Percentiles rank a stretch among this genome's conserved stretches.
phyloP scores from a whole-genome alignment of 2,329 filamentous ascomycete genomes.

The Apiospora phragmitis region DNA sequence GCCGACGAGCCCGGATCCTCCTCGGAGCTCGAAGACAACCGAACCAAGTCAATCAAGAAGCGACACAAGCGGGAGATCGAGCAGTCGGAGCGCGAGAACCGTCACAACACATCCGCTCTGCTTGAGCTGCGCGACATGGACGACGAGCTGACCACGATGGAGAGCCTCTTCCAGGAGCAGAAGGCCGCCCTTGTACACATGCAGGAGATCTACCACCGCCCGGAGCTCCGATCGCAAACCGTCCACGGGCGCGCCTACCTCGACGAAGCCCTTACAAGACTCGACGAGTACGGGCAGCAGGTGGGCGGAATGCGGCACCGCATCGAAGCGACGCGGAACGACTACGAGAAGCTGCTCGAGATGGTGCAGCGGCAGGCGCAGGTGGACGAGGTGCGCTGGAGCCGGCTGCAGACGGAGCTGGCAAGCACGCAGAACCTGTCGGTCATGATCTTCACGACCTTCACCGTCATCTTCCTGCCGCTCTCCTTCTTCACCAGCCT shows the following conservation, averaged over 20 bases:
- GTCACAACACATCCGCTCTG: slow-evolving; percentile 62
- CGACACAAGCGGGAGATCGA: slow-evolving; percentile 41
- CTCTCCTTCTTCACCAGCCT: slow-evolving; percentile 65
- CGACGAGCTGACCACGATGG: slow-evolving; percentile 60
- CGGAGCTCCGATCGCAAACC: slow-evolving; percentile 41
- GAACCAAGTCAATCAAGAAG: slow-evolving; percentile 43
- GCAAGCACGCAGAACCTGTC: slow-evolving; percentile 62
- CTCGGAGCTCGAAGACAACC: slow-evolving; percentile 42
- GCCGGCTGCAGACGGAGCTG: slow-evolving; percentile 61
- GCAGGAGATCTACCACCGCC: slow-evolving; percentile 43
- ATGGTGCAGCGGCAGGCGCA: slow-evolving; percentile 68
- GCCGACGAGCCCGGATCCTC: slow-evolving; percentile 38
- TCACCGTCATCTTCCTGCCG: slow-evolving; percentile 64
- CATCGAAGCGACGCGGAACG: slow-evolving; percentile 58
- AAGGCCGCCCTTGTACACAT: slow-evolving; percentile 49
- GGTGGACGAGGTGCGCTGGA: slow-evolving; percentile 65
- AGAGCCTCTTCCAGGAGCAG: slow-evolving; percentile 59
- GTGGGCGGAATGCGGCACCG: slow-evolving; percentile 58
- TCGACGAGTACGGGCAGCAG: slow-evolving; percentile 56
- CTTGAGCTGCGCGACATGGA: slow-evolving; percentile 65
- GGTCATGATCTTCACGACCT: slow-evolving; percentile 66
- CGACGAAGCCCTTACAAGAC: slow-evolving; percentile 49
- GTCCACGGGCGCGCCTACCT: slow-evolving; percentile 52
- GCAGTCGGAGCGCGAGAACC: slow-evolving; percentile 55
- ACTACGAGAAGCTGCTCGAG: slow-evolving; percentile 66